Percentiles rank a stretch among this genome's conserved stretches.
Evolutionary conservation across 495 filamentous ascomycete genomes (phyloP).

Genomic region (Podospora pseudopauciseta): DNA sequence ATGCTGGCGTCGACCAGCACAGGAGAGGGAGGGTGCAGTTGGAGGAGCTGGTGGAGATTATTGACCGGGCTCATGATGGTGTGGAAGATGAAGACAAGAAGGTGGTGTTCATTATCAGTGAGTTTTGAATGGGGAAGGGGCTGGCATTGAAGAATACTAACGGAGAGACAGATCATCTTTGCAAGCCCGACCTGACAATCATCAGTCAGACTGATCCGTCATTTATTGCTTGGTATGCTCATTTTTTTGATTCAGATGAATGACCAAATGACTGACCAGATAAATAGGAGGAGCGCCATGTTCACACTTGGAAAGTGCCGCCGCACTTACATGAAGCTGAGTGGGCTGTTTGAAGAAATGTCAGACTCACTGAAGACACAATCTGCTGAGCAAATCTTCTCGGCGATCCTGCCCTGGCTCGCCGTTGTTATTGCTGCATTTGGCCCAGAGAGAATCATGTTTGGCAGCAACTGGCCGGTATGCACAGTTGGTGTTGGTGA

Average conservation of each 20-base stretch:
- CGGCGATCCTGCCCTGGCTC: conserved; percentile 58
- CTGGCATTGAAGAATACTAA: background rate
- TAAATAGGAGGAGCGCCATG: conserved; percentile 45
- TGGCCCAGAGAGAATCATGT: conserved; percentile 70
- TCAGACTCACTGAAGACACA: conserved; percentile 40
- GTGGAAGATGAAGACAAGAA: conserved; percentile 52
- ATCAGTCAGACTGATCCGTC: conserved; percentile 50
- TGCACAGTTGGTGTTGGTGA: conserved; percentile 65
- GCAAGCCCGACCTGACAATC: conserved; percentile 72
- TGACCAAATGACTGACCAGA: too few relatives aligned
- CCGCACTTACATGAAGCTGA: conserved; percentile 82
- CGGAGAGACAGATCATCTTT: conserved; percentile 64
- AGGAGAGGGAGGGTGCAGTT: conserved; percentile 66
- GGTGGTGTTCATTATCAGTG: conserved; percentile 67
- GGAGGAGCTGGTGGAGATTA: conserved; percentile 67
- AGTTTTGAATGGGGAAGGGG: conserved; percentile 29
- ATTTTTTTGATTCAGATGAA: background rate
- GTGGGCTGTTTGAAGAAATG: conserved; percentile 75
- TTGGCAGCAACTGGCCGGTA: conserved; percentile 87
- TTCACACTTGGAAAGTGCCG: conserved; percentile 55
- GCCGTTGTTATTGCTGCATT: conserved; percentile 64
- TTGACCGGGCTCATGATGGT: conserved; percentile 58
- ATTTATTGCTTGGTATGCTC: conserved; percentile 50
- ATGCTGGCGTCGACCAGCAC: conserved; percentile 75
- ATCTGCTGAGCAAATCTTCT: conserved; percentile 46